Conservation (phyloP, 2,329 filamentous ascomycete species). For the Torrubiella hemipterigena region DNA sequence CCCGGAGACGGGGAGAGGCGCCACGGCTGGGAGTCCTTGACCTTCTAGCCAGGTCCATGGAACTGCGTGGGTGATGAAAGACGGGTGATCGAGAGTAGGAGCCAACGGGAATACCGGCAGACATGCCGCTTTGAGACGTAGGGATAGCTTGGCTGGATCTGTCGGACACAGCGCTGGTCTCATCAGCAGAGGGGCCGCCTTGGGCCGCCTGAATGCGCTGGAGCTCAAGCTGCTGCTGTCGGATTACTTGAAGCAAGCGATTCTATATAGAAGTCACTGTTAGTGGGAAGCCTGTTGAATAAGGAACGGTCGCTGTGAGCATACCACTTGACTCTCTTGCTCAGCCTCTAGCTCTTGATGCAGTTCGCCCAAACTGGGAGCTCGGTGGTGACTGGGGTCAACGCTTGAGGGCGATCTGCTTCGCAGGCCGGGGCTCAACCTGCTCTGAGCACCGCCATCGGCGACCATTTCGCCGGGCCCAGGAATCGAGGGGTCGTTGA, state of each 20-base stretch:
- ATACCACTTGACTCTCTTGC: constrained; percentile 65
- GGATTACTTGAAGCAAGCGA: constrained; percentile 64
- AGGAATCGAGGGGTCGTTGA: constrained; percentile 58
- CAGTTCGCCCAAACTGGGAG: constrained; percentile 63
- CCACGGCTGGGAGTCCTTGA: constrained; percentile 48
- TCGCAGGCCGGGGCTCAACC: constrained; percentile 31
- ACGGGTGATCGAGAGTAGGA: constrained; percentile 40
- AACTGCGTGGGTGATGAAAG: constrained; percentile 39
- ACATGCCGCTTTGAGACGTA: constrained; percentile 19
- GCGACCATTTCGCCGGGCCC: constrained; percentile 57
- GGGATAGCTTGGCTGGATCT: constrained; percentile 26
- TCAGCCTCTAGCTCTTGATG: constrained; percentile 71
- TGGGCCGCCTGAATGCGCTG: constrained; percentile 41
- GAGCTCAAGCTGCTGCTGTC: constrained; percentile 61
- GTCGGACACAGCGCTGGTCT: constrained; percentile 35
- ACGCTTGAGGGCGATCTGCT: constrained; percentile 33
- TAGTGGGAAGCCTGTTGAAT: background rate
- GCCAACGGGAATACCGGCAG: constrained; percentile 20
- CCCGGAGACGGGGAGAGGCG: constrained; percentile 42
- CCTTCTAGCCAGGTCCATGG: constrained; percentile 44
- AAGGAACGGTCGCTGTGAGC: too few species aligned
- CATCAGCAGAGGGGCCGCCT: constrained; percentile 33
- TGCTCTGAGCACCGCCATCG: constrained; percentile 18
- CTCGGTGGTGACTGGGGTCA: constrained; percentile 51
- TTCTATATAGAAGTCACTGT: constrained; percentile 36